phyloP scores from a whole-genome alignment of 192 early-diverging fungal species.

The Coemansia guatemalensis region DNA sequence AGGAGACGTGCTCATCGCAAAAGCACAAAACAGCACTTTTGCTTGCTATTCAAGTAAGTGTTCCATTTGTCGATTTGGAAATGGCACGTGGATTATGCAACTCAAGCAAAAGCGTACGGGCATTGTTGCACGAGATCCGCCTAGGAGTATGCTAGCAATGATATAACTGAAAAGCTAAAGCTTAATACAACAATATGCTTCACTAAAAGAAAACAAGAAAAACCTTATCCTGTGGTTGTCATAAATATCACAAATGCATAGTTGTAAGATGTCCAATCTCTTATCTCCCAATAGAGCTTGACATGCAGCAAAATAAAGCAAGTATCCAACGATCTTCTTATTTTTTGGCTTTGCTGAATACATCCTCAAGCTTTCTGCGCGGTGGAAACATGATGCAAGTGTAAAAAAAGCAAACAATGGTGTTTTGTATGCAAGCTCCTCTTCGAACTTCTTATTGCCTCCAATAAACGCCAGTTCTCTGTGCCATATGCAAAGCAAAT shows the following conservation, averaged over 20 bases:
- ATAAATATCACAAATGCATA: not conserved
- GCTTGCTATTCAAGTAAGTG: not conserved
- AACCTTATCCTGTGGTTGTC: not conserved
- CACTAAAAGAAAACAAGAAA: not conserved
- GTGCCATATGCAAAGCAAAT: not conserved
- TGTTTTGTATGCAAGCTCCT: not conserved
- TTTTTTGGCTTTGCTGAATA: not conserved
- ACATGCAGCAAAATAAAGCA: not conserved
- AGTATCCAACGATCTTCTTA: not conserved
- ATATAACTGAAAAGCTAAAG: not conserved
- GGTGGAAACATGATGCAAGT: not conserved
- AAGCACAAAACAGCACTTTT: not conserved
- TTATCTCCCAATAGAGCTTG: not conserved
- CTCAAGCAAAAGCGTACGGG: not conserved
- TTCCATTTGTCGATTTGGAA: not conserved
- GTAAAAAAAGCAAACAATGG: not conserved
- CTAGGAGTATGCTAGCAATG: not conserved
- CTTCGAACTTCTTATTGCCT: not conserved
- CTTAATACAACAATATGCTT: not conserved
- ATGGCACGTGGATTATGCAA: constrained; percentile 6
- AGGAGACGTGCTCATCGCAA: not conserved
- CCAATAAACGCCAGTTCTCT: not conserved
- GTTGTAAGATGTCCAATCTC: not conserved
- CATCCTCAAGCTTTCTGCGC: not conserved
- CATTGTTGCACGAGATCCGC: not conserved